Conservation (phyloP, 345 rosid genomes). For the Pelargonium nanum region DNA sequence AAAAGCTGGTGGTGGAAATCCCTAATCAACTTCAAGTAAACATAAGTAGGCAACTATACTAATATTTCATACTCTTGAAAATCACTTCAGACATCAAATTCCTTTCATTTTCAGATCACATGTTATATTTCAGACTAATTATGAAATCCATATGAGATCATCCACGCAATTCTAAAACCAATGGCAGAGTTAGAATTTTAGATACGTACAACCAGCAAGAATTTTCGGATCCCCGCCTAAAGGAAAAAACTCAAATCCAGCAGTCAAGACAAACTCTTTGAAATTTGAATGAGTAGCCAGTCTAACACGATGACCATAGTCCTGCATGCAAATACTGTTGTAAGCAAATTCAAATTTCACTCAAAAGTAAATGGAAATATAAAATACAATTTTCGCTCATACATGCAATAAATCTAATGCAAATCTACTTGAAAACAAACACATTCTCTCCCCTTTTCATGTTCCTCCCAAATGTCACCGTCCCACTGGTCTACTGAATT, state of each 20-base stretch:
- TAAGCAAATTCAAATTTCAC: background rate
- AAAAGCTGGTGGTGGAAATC: background rate
- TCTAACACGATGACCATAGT: conserved; percentile 59
- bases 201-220: conserved; percentile 56
- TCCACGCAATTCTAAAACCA: conserved; percentile 6
- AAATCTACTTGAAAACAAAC: too few species aligned
- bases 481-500: too few species aligned
- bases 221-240: conserved; percentile 68
- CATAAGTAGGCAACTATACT: background rate
- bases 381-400: background rate
- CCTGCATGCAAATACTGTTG: conserved; percentile 26
- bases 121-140: background rate
- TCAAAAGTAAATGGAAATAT: background rate
- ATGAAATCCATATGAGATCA: background rate
- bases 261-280: conserved; percentile 49
- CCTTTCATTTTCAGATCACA: background rate
- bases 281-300: conserved; percentile 58
- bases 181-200: background rate
- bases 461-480: too few species aligned
- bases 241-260: conserved; percentile 59
- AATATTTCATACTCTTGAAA: background rate
- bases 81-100: background rate
- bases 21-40: too few species aligned
- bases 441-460: too few species aligned
- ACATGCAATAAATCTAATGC: too few species aligned